phyloP scores from a whole-genome alignment of 768 basidiomycete genomes.

The Amanita pallidorosea region DNA sequence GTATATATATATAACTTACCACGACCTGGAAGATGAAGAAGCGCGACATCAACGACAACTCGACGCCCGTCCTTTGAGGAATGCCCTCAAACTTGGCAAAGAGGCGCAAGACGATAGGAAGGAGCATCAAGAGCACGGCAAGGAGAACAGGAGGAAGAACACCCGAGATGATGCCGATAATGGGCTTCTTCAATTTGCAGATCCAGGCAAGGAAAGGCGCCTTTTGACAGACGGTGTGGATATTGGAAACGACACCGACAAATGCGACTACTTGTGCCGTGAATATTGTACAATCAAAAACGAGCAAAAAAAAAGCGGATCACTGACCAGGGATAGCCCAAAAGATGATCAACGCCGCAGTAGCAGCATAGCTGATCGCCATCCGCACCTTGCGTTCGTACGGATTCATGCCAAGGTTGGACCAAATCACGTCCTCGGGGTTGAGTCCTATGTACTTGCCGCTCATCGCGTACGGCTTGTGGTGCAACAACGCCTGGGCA shows the following conservation, averaged over 20 bases:
- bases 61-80: constrained; percentile 72
- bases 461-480: constrained; percentile 77
- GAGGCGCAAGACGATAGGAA: constrained; percentile 70
- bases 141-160: constrained; percentile 81
- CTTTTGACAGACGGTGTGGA: constrained; percentile 53
- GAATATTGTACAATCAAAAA: neutral
- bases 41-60: constrained; percentile 85
- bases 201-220: constrained; percentile 79
- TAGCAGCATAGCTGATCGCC: constrained; percentile 61
- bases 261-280: constrained; percentile 49
- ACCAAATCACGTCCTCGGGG: constrained; percentile 88
- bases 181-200: constrained; percentile 48
- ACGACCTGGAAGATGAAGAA: constrained; percentile 90
- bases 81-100: constrained; percentile 85
- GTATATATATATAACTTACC: constrained; percentile 26
- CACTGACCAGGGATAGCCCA: constrained; percentile 77
- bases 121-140: constrained; percentile 83
- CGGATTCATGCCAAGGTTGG: constrained; percentile 79
- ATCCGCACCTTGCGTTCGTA: constrained; percentile 67
- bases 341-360: constrained; percentile 70
- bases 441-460: constrained; percentile 71
- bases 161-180: constrained; percentile 80
- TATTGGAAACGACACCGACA: constrained; percentile 79
- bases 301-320: neutral
- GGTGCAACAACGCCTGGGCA: constrained; percentile 61